A percentile compares a stretch with the other conserved stretches of the same genome.
phyloP scores from a whole-genome alignment of 352 stramenopile species.

The Phytophthora capsici region DNA sequence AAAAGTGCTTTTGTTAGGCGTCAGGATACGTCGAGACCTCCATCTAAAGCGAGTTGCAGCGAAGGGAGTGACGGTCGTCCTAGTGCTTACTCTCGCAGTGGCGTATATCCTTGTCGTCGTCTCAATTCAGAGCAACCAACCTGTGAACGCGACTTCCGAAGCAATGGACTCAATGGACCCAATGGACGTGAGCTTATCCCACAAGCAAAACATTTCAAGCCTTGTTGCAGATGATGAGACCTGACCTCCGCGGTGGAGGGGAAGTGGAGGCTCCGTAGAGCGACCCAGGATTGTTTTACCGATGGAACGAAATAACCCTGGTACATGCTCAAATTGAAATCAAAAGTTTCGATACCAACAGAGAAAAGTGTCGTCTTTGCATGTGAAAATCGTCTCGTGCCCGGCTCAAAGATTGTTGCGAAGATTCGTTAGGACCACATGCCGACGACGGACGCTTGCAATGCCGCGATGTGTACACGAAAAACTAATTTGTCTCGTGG shows the following conservation, averaged over 20 bases:
- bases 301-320: no score
- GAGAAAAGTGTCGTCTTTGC: no score
- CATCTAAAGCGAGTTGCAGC: no score
- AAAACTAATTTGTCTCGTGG: neutral
- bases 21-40: no score
- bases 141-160: neutral
- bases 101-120: neutral
- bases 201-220: neutral
- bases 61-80: no score
- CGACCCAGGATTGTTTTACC: no score
- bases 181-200: neutral
- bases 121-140: neutral
- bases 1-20: no score
- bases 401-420: conserved; percentile 17
- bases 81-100: neutral
- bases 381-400: neutral
- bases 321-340: no score
- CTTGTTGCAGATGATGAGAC: neutral
- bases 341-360: no score
- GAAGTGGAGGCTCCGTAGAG: no score
- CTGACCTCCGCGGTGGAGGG: no score
- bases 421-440: conserved; percentile 16
- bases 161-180: neutral
- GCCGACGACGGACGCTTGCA: conserved; percentile 4
- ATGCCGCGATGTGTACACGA: conserved; percentile 1